Percentiles rank a stretch among this genome's conserved stretches.
Conservation (phyloP, 805 yeast species). For the Yamadazyma paraphyllophila region DNA sequence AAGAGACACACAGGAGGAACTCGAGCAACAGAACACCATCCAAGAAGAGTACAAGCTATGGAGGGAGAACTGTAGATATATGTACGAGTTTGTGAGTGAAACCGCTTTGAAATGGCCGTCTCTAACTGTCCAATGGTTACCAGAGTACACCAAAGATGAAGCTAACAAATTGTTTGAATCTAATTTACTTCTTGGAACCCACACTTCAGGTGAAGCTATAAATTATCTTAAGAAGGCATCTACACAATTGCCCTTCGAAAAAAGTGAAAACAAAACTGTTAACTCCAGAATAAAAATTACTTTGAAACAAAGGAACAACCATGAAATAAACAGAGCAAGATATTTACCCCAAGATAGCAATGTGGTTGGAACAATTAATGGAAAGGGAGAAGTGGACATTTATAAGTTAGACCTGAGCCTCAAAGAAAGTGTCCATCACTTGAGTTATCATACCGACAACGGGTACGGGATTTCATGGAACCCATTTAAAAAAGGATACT, state of each 20-base stretch:
- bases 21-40: slow-evolving; percentile 42
- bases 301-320: slow-evolving; percentile 57
- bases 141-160: slow-evolving; percentile 29
- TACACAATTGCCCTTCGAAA: slow-evolving; percentile 49
- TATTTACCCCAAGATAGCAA: slow-evolving; percentile 60
- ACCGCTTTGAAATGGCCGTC: slow-evolving; percentile 84
- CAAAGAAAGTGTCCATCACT: slow-evolving; percentile 21
- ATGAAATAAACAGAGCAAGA: slow-evolving; percentile 74
- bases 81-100: slow-evolving; percentile 82
- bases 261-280: slow-evolving; percentile 28
- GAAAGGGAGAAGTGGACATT: slow-evolving; percentile 58
- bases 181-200: slow-evolving; percentile 65
- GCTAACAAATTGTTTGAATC: slow-evolving; percentile 39
- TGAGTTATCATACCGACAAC: slow-evolving; percentile 51
- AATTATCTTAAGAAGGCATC: slow-evolving; percentile 66
- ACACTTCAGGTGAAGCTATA: slow-evolving; percentile 66
- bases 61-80: slow-evolving; percentile 76
- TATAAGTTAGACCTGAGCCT: slow-evolving; percentile 39
- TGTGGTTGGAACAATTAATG: slow-evolving; percentile 64
- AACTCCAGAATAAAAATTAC: slow-evolving; percentile 58
- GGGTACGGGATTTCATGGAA: slow-evolving; percentile 80
- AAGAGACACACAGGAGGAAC: slow-evolving; percentile 10
- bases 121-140: slow-evolving; percentile 75
- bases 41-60: slow-evolving; percentile 73
- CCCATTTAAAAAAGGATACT: slow-evolving; percentile 42